Evolutionary conservation across 2,329 filamentous ascomycete species (phyloP).

Genomic region (Colletotrichum siamense): DNA sequence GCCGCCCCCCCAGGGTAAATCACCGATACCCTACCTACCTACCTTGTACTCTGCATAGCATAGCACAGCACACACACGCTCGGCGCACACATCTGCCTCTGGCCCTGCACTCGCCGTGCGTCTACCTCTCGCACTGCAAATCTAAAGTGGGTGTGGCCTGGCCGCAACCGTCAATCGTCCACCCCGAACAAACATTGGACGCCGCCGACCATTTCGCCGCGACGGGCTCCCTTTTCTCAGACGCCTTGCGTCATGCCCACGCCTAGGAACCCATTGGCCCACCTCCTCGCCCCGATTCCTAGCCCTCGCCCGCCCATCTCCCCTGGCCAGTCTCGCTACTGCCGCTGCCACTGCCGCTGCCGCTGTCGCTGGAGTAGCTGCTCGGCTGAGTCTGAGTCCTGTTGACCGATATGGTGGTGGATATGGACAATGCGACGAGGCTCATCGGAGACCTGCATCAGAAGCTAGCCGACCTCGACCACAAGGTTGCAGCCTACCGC

Average conservation of each 20-base stretch:
- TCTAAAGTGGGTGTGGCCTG: slow-evolving; percentile 2
- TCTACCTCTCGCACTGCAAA: not conserved
- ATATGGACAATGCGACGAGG: slow-evolving; percentile 52
- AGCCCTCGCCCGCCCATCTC: not conserved
- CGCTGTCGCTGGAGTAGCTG: not conserved
- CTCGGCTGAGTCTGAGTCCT: not conserved
- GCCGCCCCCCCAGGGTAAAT: not conserved
- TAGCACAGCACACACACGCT: not conserved
- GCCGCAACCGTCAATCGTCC: slow-evolving; percentile 17
- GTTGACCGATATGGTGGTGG: slow-evolving; percentile 16
- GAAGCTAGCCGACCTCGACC: slow-evolving; percentile 62
- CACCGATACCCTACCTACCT: not conserved
- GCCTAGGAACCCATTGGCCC: slow-evolving; percentile 21
- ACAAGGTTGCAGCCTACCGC: slow-evolving; percentile 61
- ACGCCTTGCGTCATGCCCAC: slow-evolving; percentile 21
- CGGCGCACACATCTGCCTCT: not conserved
- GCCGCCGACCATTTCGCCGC: slow-evolving; percentile 15
- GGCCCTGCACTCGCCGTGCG: not conserved
- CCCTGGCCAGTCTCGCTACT: slow-evolving; percentile 2
- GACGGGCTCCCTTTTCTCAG: slow-evolving; percentile 14
- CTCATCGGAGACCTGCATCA: slow-evolving; percentile 57
- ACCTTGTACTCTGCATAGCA: not conserved
- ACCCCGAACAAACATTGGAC: slow-evolving; percentile 20
- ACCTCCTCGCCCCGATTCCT: slow-evolving; percentile 15
- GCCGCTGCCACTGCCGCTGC: not conserved